Base-by-base conservation (phyloP, 177 flowering plant genomes). In the Vitis hybrid region DNA sequence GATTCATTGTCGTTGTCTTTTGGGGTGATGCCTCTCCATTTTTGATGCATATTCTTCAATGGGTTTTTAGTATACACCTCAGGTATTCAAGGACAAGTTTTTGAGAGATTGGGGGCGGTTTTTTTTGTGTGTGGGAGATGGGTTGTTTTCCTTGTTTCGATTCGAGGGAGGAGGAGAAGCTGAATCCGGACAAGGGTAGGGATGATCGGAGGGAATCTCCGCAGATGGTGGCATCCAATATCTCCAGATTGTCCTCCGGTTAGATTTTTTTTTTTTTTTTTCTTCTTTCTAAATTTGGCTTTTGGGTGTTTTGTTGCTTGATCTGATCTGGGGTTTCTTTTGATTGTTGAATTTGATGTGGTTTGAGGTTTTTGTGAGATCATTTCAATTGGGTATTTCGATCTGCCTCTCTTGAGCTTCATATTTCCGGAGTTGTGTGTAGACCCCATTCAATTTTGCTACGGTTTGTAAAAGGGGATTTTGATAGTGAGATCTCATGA, bases 91-190 rank as follows among this genome's bases (percentile, higher is more conserved):
- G 40, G 40, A 35, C 40, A 35, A 35, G 40, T 35, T 2, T 35
- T 35, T 6, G 40, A 35, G 40, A 35, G 40, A 35, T 35, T 35
- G 40, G 40, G 40, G 40, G 40, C 4, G 40, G 40, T 49, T 11
- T 1, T 40, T 6, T 68, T 77, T 72, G 64, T 16, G 50, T 76
- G 65, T 66, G 59, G 70, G 73, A 68, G 59, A 94, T 94, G 98
- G 97, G 98, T 73, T 94, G 97, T 72, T 94, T 92, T 75, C 78
- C 97, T 16, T 94, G 98, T 77, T 94, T 94, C 68, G 98, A 89
- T 81, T 92, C 97, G 16, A 92, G 72, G 70, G 93, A 89, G 54
- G 97, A 87, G 59, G 91, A 88, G 72, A 81, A 83, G 78, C 76
- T 91, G 74, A 87, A 88, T 81, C 87, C 86, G 4, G 80, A 68